Evolutionary conservation across 495 filamentous ascomycete genomes (phyloP), one percentile per base, ranked within the genome.

Genomic region (Talaromyces wortmannii): DNA sequence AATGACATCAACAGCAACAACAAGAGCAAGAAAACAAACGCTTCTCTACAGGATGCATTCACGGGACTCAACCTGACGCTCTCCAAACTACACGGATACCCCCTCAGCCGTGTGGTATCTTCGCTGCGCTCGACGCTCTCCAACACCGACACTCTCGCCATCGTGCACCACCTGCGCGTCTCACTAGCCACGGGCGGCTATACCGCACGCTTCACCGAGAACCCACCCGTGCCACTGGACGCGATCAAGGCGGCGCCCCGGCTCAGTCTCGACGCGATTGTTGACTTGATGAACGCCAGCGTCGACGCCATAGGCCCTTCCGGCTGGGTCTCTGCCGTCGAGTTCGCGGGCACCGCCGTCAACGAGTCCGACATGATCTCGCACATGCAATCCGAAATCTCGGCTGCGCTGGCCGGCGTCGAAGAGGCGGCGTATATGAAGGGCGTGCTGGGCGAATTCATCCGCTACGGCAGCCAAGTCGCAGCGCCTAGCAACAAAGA

Each of bases 231-330:
- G 13, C 71, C 75, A 3, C 65, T 73, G 49, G 76, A 79, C 30
- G 71, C 79, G 11, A 80, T 82, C 50, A 66, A 76, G 29, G 77
- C 79, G 5, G 72, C 75, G 1, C 80, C 50, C 58, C 65, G 52
- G 61, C 83, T 64, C 63, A 78, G 50, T 67, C 81, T 59, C 17
- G 75, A 81, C 40, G 79, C 72, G 10, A 81, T 80, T 63, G 79
- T 81, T 31, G 79, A 84, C 52, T 70, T 95, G 7, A 77, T 96
- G 33, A 87, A 81, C 62, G 83, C 85, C 58, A 84, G 88, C 43
- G 76, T 96, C 8, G 91, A 97, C 70, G 84, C 89, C 8, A 80
- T 96, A n/a, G 90, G 91, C 8, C 77, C 88, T 15, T 85, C 80
- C 11, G 89, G 90, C 31, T 97, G 89, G 88, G 81, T 96, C 50